Conservation (phyloP, 1,284 basidiomycete species). For the Cutaneotrichosporon cyanovorans region DNA sequence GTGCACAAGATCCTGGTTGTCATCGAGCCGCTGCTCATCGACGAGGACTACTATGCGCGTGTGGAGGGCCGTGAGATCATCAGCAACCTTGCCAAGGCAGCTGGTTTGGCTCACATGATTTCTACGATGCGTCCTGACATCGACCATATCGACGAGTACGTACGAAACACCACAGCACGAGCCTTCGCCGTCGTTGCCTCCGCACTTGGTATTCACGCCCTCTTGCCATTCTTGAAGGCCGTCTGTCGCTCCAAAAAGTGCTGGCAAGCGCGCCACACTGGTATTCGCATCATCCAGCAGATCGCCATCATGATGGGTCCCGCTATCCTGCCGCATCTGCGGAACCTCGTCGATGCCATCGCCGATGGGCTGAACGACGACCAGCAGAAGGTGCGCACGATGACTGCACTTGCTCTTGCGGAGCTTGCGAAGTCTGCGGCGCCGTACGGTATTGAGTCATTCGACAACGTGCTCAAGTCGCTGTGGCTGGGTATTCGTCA, state of each 20-base stretch:
- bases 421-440: conserved; percentile 95
- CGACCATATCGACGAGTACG: conserved; percentile 98
- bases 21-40: conserved; percentile 97
- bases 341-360: conserved; percentile 93
- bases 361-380: conserved; percentile 94
- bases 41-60: conserved; percentile 98
- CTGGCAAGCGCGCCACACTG: conserved; percentile 98
- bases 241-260: conserved; percentile 99
- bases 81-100: conserved; percentile 96
- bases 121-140: conserved; percentile 99
- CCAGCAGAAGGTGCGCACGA: conserved; percentile 97
- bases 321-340: conserved; percentile 93
- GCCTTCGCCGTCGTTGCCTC: conserved; percentile 99
- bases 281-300: conserved; percentile 98
- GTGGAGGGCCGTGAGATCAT: conserved; percentile 99
- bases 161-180: conserved; percentile 96
- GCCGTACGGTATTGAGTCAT: conserved; percentile 99
- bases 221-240: conserved; percentile 95
- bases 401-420: conserved; percentile 95
- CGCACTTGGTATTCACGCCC: conserved; percentile 92
- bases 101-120: conserved; percentile 99
- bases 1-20: conserved; percentile 99
- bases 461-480: conserved; percentile 96
- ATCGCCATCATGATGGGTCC: conserved; percentile 99
- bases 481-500: conserved; percentile 96